phyloP scores from a whole-genome alignment of 495 filamentous ascomycete species.

The Annulohypoxylon moriforme region DNA sequence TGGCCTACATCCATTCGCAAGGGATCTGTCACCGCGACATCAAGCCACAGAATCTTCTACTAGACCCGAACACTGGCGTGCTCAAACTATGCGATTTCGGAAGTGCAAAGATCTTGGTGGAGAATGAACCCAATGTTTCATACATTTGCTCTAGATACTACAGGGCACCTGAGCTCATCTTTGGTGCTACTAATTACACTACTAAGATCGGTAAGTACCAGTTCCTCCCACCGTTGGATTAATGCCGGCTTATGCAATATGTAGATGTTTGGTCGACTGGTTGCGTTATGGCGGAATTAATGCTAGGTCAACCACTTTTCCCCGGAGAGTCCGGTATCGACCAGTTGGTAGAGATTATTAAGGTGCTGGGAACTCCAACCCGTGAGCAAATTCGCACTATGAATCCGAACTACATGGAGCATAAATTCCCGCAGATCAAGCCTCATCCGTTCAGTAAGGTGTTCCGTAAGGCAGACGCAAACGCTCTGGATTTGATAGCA shows the following conservation, averaged over 20 bases:
- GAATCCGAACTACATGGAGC: constrained; percentile 99
- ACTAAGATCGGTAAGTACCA: constrained; percentile 94
- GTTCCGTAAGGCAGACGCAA: constrained; percentile 91
- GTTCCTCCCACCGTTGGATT: neutral
- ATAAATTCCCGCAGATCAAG: constrained; percentile 99
- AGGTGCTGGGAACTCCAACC: constrained; percentile 97
- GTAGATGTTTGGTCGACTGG: constrained; percentile 99
- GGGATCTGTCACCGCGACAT: constrained; percentile 99
- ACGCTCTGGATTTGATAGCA: constrained; percentile 96
- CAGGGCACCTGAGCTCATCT: constrained; percentile 96
- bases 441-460: constrained; percentile 99
- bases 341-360: constrained; percentile 99
- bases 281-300: constrained; percentile 98
- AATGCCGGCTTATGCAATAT: constrained; percentile 27
- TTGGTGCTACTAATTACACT: constrained; percentile 99
- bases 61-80: constrained; percentile 89
- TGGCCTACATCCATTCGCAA: constrained; percentile 99
- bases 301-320: constrained; percentile 98
- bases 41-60: constrained; percentile 96
- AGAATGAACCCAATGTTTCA: constrained; percentile 99
- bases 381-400: constrained; percentile 98
- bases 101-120: constrained; percentile 97
- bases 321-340: constrained; percentile 99
- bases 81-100: constrained; percentile 99
- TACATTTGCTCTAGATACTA: constrained; percentile 99